Conservation (phyloP, 225 moss, liverwort and hornwort species). For the Pleurozium schreberi region DNA sequence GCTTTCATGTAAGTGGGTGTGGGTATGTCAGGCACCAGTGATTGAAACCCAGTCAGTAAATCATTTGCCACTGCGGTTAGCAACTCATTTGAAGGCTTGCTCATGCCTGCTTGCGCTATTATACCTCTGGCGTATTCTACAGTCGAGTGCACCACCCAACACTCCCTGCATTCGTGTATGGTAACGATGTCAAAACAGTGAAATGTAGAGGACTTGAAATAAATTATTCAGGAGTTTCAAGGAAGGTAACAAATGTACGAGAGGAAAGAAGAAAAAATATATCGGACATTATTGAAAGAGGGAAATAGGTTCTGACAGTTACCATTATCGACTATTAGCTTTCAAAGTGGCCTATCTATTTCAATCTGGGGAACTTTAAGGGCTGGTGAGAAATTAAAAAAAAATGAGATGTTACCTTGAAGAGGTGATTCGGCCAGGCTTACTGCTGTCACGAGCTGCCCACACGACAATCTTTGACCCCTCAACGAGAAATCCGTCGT, state of each 20-base stretch:
- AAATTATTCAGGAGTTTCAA: not conserved
- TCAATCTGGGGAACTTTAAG: not conserved
- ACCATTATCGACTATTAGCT: not conserved
- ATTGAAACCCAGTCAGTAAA: constrained; percentile 62
- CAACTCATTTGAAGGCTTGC: constrained; percentile 64
- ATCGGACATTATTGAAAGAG: not conserved
- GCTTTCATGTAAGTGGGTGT: constrained; percentile 57
- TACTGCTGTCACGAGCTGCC: constrained; percentile 89
- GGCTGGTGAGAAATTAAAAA: not conserved
- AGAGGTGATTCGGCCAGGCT: constrained; percentile 59
- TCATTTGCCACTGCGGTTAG: constrained; percentile 57
- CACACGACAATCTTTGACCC: constrained; percentile 57
- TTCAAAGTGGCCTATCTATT: too few species aligned
- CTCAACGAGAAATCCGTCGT: constrained; percentile 62
- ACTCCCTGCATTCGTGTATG: constrained; percentile 39
- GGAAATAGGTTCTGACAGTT: not conserved
- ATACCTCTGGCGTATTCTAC: constrained; percentile 48
- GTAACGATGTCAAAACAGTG: not conserved
- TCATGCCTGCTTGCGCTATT: constrained; percentile 50
- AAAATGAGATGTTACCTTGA: constrained; percentile 2
- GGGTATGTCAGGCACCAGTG: constrained; percentile 47
- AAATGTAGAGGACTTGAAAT: too few species aligned
- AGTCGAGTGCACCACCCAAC: constrained; percentile 87
- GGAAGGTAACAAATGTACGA: not conserved
- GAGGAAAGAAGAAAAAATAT: too few species aligned